These are phyloP conservation scores for Aegilops sharonensis DNA, from an alignment of 176 grass and related monocot species.

Conservation along the genomic window DNA sequence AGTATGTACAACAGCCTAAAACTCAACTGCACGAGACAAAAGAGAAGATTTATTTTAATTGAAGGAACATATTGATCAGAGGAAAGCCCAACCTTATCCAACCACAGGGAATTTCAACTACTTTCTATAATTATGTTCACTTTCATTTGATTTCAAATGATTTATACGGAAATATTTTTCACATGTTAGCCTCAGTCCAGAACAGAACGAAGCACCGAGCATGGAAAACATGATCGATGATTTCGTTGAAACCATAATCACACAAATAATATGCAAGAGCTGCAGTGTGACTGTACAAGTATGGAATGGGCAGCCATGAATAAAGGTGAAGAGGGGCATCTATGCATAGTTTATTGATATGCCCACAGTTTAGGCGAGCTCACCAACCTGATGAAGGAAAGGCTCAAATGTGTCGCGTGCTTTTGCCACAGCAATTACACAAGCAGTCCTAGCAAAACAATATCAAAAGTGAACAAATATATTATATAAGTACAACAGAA, in stretches of 20 bases:
- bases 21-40: slow-evolving; percentile 70
- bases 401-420: slow-evolving; percentile 86
- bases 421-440: slow-evolving; percentile 97
- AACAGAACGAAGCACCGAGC: not conserved
- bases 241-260: slow-evolving; percentile 25
- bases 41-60: not conserved
- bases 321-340: not conserved
- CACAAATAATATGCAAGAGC: not conserved
- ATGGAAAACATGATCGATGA: not conserved
- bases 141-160: not conserved
- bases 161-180: not conserved
- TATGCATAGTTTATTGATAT: slow-evolving; percentile 14
- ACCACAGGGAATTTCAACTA: slow-evolving; percentile 1
- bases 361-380: slow-evolving; percentile 3
- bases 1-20: slow-evolving; percentile 88
- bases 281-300: not conserved
- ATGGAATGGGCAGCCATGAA: not conserved
- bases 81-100: not conserved
- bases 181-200: slow-evolving; percentile 8
- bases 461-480: slow-evolving; percentile 28
- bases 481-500: not conserved
- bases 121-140: not conserved
- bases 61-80: slow-evolving; percentile 20
- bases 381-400: slow-evolving; percentile 89
- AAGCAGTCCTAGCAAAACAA: slow-evolving; percentile 75